Conservation (phyloP, 371 early-diverging fungal genomes). For the Nosema bombycis region DNA sequence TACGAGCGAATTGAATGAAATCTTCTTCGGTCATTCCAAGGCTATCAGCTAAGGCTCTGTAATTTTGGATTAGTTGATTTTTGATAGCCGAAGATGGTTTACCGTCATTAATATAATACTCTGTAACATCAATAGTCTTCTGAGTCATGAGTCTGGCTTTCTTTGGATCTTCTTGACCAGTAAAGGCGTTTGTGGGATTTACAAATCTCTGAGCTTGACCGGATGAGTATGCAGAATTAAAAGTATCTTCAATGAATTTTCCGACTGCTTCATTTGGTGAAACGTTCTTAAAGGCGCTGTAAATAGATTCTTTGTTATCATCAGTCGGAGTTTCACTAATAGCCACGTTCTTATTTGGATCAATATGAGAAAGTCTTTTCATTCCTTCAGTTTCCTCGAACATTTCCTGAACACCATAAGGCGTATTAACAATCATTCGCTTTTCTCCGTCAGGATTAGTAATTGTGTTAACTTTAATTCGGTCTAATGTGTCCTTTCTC, state of each 20-base stretch:
- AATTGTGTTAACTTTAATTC: constrained; percentile 31
- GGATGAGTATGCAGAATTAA: not conserved
- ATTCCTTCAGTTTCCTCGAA: constrained; percentile 47
- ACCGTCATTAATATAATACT: not conserved
- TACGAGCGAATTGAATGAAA: constrained; percentile 18
- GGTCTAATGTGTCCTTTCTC: constrained; percentile 29
- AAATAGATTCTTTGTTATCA: not conserved
- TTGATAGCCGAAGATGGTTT: not conserved
- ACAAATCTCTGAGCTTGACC: constrained; percentile 6
- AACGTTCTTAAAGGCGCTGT: constrained; percentile 14
- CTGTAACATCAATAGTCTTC: constrained; percentile 6
- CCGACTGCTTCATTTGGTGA: constrained; percentile 1
- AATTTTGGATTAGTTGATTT: constrained; percentile 36
- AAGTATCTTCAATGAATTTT: constrained; percentile 14
- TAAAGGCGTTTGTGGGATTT: constrained; percentile 42
- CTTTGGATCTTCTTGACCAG: constrained; percentile 20
- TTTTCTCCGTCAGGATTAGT: constrained; percentile 49
- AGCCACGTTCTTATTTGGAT: constrained; percentile 19
- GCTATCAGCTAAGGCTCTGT: not conserved
- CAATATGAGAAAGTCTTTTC: constrained; percentile 33
- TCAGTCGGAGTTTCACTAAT: constrained; percentile 30
- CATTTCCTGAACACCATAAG: constrained; percentile 51
- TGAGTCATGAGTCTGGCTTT: constrained; percentile 12
- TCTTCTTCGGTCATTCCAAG: constrained; percentile 10
- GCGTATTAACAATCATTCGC: constrained; percentile 42